phyloP scores from a whole-genome alignment of 2,329 filamentous ascomycete species.

The Phialophora chinensis region DNA sequence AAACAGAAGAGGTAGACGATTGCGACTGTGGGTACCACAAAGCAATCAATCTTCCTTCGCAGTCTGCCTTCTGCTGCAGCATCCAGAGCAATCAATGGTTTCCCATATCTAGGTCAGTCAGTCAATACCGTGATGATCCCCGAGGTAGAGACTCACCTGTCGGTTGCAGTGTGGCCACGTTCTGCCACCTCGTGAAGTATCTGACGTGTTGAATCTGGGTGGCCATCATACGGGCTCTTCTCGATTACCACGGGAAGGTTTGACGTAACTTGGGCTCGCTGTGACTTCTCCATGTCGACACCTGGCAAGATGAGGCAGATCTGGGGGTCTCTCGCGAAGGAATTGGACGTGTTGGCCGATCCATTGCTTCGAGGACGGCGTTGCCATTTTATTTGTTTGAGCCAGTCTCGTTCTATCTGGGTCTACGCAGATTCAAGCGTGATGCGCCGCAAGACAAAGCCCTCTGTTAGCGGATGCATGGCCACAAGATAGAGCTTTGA shows the following conservation, averaged over 20 bases:
- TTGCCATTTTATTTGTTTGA: background rate
- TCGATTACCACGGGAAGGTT: background rate
- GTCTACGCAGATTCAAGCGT: background rate
- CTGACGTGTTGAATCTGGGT: background rate
- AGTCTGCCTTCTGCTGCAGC: slow-evolving; percentile 62
- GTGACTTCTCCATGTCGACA: slow-evolving; percentile 6
- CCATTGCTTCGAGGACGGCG: background rate
- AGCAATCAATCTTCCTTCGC: slow-evolving; percentile 68
- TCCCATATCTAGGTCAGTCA: slow-evolving; percentile 52
- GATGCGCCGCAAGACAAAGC: background rate
- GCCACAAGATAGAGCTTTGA: background rate
- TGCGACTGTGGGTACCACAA: slow-evolving; percentile 68
- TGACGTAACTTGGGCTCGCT: background rate
- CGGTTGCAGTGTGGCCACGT: slow-evolving; percentile 54
- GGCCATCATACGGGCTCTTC: background rate
- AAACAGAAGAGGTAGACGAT: slow-evolving; percentile 75
- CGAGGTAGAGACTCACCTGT: slow-evolving; percentile 48
- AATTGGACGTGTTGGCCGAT: background rate
- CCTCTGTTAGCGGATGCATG: background rate
- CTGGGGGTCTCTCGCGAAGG: background rate
- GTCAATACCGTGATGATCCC: background rate
- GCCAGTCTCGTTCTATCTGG: background rate
- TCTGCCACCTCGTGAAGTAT: slow-evolving; percentile 15
- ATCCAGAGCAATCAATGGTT: slow-evolving; percentile 61
- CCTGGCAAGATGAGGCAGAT: background rate